A percentile compares a stretch with the other conserved stretches of the same genome.
These are phyloP conservation scores for Arabidopsis suecica DNA, from an alignment of 345 rosid species.

Conservation along the genomic window DNA sequence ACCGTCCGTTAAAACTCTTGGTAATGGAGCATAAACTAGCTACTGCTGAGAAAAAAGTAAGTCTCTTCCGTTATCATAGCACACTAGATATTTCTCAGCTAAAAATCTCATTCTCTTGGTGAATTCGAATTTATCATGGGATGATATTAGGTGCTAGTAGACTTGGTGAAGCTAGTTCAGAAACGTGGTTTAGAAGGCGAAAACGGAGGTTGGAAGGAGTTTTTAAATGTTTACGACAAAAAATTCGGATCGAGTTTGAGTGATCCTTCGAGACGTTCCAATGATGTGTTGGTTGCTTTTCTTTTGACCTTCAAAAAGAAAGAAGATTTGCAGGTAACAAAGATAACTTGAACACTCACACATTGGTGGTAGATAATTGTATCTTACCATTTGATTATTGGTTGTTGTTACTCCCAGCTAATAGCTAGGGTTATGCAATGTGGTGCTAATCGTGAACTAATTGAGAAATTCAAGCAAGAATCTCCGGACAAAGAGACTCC, in stretches of 20 bases:
- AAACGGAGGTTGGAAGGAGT: constrained; percentile 77
- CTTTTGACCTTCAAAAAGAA: constrained; percentile 56
- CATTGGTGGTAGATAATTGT: not conserved
- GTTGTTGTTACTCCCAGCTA: constrained; percentile 47
- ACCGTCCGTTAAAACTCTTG: constrained; percentile 17
- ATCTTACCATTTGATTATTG: constrained; percentile 13
- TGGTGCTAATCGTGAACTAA: constrained; percentile 50
- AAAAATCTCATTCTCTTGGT: not conserved
- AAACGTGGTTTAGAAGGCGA: constrained; percentile 58
- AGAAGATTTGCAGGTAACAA: constrained; percentile 58
- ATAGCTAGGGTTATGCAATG: constrained; percentile 51
- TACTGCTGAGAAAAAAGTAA: constrained; percentile 47
- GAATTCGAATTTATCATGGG: not conserved
- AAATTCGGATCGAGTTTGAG: constrained; percentile 64
- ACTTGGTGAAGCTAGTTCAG: constrained; percentile 69
- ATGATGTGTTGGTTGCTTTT: constrained; percentile 63
- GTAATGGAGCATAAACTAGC: constrained; percentile 53
- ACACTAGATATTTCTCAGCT: not conserved
- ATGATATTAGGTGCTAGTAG: constrained; percentile 61
- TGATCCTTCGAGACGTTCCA: constrained; percentile 73
- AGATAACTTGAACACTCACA: not conserved
- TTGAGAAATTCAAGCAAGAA: constrained; percentile 51
- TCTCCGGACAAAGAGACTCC: constrained; percentile 55
- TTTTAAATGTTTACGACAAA: constrained; percentile 57
- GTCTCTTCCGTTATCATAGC: not conserved